Evolutionary conservation across 305 asterid genomes (phyloP).

Genomic region (Lippia alba): DNA sequence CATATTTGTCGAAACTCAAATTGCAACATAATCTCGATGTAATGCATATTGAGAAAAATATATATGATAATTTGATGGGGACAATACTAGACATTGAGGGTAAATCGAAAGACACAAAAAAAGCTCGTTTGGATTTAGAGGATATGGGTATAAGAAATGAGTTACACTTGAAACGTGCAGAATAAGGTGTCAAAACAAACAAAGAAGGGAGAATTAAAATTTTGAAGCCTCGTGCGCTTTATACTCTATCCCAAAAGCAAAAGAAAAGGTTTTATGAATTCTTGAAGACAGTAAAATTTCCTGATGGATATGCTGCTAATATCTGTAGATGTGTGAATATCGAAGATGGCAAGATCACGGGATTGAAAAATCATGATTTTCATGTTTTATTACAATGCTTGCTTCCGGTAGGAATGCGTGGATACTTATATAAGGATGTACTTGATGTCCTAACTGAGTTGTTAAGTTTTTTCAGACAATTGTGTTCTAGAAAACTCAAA

Average conservation of each 20-base stretch:
- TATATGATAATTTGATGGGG: not conserved
- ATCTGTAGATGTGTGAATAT: slow-evolving; percentile 13
- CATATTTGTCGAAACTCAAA: not conserved
- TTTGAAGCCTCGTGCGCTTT: not conserved
- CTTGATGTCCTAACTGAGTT: not conserved
- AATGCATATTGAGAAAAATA: not conserved
- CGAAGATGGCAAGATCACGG: not conserved
- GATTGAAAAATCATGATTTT: slow-evolving; percentile 3
- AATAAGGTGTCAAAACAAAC: not conserved
- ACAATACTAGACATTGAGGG: not conserved
- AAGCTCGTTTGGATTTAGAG: slow-evolving; percentile 3
- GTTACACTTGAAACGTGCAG: slow-evolving; percentile 3
- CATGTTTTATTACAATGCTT: slow-evolving; percentile 1
- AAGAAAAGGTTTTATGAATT: not conserved
- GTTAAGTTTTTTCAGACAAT: not conserved
- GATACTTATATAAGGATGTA: not conserved
- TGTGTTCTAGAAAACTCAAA: not conserved
- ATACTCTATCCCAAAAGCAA: too few relatives aligned
- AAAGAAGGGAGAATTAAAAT: not conserved
- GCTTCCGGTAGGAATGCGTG: slow-evolving; percentile 1
- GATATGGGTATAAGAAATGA: not conserved
- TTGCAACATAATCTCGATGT: not conserved
- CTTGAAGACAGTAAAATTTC: not conserved
- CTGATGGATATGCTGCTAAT: slow-evolving; percentile 5
- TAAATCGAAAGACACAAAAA: slow-evolving; percentile 14